Evolutionary conservation across 495 filamentous ascomycete genomes (phyloP).

Genomic region (Aspergillus mulundensis): DNA sequence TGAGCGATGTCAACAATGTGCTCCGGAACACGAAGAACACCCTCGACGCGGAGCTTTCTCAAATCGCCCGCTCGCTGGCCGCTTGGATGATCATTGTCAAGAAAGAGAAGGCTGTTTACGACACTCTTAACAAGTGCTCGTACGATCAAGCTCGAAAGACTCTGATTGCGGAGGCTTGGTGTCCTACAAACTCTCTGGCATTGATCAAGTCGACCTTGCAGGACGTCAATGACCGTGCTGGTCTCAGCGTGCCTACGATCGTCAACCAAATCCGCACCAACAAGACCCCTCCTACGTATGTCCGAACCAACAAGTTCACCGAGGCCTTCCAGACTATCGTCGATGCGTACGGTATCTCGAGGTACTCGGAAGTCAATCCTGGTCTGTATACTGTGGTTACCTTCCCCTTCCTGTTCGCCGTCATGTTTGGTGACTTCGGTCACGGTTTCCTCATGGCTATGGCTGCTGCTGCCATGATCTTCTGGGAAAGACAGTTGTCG

Average conservation of each 20-base stretch:
- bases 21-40: slow-evolving; percentile 95
- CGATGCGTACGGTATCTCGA: slow-evolving; percentile 94
- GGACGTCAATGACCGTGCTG: slow-evolving; percentile 93
- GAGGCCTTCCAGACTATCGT: slow-evolving; percentile 98
- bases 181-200: slow-evolving; percentile 84
- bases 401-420: slow-evolving; percentile 96
- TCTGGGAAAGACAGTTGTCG: slow-evolving; percentile 79
- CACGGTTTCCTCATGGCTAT: slow-evolving; percentile 83
- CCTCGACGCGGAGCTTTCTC: slow-evolving; percentile 84
- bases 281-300: slow-evolving; percentile 94
- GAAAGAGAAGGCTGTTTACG: slow-evolving; percentile 98
- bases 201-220: slow-evolving; percentile 92
- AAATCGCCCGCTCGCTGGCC: slow-evolving; percentile 83
- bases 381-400: slow-evolving; percentile 92
- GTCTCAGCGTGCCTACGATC: slow-evolving; percentile 91
- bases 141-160: slow-evolving; percentile 96
- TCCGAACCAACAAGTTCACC: slow-evolving; percentile 97
- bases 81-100: slow-evolving; percentile 95
- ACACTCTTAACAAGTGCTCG: slow-evolving; percentile 92
- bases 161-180: slow-evolving; percentile 96
- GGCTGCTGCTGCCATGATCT: slow-evolving; percentile 84
- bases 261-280: slow-evolving; percentile 95
- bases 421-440: slow-evolving; percentile 98
- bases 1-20: slow-evolving; percentile 86
- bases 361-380: slow-evolving; percentile 96